Evolutionary conservation across 306 rosid genomes (phyloP), one percentile per base, ranked within the genome.

Genomic region (Carpinus viminea): DNA sequence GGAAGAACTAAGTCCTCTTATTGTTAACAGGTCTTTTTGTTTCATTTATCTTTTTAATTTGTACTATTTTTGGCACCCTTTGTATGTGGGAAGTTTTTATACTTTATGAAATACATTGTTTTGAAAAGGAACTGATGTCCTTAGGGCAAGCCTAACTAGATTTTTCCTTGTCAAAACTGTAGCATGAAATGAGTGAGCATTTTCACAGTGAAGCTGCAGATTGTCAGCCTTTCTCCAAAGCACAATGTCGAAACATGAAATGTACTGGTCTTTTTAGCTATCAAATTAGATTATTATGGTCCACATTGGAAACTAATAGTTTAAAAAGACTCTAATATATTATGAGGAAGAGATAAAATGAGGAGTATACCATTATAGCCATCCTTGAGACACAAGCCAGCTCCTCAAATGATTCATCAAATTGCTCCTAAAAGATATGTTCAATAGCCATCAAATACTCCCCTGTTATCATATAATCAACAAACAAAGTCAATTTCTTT

Each of bases 141-240:
- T 24, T 24, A 59, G 65, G 65, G 65, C 65, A 59, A 59, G 36
- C 65, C 17, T 4, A 59, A 59, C 65, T 59, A 24, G 65, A 59
- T 8, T 21, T 24, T 12, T 59, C 65, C 65, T 59, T 59, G 16
- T 59, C 17, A 59, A 59, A 59, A 59, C 65, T 24, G 5, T 24
- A 24, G 65, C 16, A 0, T 21, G 65, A 59, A 28, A 24, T 26
- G 31, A 24, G 65, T 24, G 65, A 24, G 45, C 45, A 6, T 41
- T 41, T 41, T 41, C 45, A 41, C 45, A 41, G 36, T 59, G 65
- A 59, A 59, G 65, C 8, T 21, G 65, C 8, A 59, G 17, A 24
- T 59, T 11, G 24, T 57, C 13, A 21, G 24, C 31, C 65, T 59
- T 24, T 41, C 45, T 41, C 5, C 36, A 24, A 59, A 24, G 20